Evolutionary conservation across 768 basidiomycete genomes (phyloP).

Genomic region (Macrolepiota albuminosa): DNA sequence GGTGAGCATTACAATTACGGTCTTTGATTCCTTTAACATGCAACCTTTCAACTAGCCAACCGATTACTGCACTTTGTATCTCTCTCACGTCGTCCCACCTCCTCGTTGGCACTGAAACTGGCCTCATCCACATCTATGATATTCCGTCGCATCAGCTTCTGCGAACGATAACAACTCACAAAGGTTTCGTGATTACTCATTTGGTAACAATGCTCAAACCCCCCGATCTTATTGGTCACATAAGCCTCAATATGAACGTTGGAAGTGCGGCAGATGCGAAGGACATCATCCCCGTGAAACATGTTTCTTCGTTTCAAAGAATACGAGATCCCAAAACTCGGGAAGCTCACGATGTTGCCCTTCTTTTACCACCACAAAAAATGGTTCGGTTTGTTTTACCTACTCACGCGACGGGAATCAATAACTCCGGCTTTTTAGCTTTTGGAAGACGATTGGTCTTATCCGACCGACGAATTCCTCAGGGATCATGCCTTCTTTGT

Average conservation of each 20-base stretch:
- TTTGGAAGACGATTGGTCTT: slow-evolving; percentile 32
- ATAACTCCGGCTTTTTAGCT: slow-evolving; percentile 12
- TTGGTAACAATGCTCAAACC: slow-evolving; percentile 81
- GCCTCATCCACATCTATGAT: slow-evolving; percentile 77
- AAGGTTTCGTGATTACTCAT: slow-evolving; percentile 64
- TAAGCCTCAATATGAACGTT: slow-evolving; percentile 47
- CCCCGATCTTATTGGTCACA: slow-evolving; percentile 79
- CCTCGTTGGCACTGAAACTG: slow-evolving; percentile 73
- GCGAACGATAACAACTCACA: slow-evolving; percentile 73
- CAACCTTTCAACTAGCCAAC: slow-evolving; percentile 43
- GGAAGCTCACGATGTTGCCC: slow-evolving; percentile 65
- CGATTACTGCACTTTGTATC: slow-evolving; percentile 67
- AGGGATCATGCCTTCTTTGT: slow-evolving; percentile 67
- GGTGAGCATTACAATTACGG: slow-evolving; percentile 38
- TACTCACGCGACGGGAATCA: neutral
- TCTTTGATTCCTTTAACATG: neutral
- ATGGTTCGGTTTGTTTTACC: slow-evolving; percentile 30
- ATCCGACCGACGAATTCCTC: slow-evolving; percentile 51
- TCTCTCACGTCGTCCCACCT: slow-evolving; percentile 77
- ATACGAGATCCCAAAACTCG: slow-evolving; percentile 63
- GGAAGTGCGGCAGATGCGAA: slow-evolving; percentile 37
- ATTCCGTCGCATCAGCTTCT: slow-evolving; percentile 87
- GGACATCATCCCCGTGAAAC: slow-evolving; percentile 61
- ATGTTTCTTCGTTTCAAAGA: slow-evolving; percentile 67
- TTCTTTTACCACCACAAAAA: slow-evolving; percentile 48